These are phyloP conservation scores for Citrullus colocynthis DNA, from an alignment of 306 rosid genomes.

Conservation along the genomic window DNA sequence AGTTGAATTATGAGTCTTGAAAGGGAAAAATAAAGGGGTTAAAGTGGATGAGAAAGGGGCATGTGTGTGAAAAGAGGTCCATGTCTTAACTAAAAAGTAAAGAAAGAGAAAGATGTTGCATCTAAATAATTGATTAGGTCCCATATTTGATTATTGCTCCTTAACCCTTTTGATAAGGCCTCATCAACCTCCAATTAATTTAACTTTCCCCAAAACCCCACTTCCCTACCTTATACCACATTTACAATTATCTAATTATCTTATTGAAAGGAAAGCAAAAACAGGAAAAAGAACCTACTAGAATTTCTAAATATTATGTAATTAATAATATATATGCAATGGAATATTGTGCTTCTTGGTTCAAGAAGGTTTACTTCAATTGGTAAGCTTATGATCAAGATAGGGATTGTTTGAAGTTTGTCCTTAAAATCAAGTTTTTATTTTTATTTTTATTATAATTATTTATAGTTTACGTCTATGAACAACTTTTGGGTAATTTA, in stretches of 20 bases:
- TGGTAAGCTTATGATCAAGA: not conserved
- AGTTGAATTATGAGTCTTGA: not conserved
- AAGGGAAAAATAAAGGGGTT: slow-evolving; percentile 4
- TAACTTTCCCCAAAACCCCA: not conserved
- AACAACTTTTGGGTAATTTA: too few relatives aligned
- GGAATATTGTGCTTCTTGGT: too few relatives aligned
- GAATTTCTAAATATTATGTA: not conserved
- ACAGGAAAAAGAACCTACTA: not conserved
- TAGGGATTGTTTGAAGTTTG: not conserved
- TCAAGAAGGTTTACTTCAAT: not conserved
- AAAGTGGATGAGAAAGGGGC: not conserved
- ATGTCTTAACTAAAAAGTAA: slow-evolving; percentile 52
- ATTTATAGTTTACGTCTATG: too few relatives aligned
- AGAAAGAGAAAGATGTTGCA: slow-evolving; percentile 39
- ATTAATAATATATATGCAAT: too few relatives aligned
- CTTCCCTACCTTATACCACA: not conserved
- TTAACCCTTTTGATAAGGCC: slow-evolving; percentile 63
- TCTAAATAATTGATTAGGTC: slow-evolving; percentile 46
- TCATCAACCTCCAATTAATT: slow-evolving; percentile 34
- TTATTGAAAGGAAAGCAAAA: not conserved
- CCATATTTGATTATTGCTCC: slow-evolving; percentile 42
- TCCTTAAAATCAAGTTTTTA: not conserved
- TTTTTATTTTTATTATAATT: too few relatives aligned
- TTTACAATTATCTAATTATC: not conserved
- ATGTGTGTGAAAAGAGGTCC: slow-evolving; percentile 2